Percentiles rank a stretch among this genome's conserved stretches.
phyloP scores from a whole-genome alignment of 495 filamentous ascomycete genomes.

The Xylaria sp. region DNA sequence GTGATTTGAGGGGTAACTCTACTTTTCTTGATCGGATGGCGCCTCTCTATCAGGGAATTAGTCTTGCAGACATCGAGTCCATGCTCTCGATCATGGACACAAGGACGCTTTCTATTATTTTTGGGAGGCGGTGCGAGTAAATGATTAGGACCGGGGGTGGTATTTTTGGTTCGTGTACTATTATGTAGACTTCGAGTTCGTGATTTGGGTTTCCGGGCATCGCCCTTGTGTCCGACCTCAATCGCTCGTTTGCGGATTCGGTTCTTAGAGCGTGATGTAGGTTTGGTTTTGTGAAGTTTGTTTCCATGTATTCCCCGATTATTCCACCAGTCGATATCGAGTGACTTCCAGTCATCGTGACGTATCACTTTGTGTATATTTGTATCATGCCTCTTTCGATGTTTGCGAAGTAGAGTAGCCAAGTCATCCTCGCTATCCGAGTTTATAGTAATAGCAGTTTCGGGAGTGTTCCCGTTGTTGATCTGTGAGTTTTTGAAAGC shows the following conservation, averaged over 20 bases:
- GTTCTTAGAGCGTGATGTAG: background rate
- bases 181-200: background rate
- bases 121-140: background rate
- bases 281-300: background rate
- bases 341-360: slow-evolving; percentile 11
- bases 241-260: background rate
- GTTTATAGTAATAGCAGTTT: background rate
- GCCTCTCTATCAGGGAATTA: background rate
- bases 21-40: background rate
- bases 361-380: background rate
- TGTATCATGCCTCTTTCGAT: background rate
- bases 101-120: background rate
- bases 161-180: background rate
- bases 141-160: background rate
- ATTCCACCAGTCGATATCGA: background rate
- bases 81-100: background rate
- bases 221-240: background rate
- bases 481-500: background rate
- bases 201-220: background rate
- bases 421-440: slow-evolving; percentile 10
- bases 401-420: background rate
- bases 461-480: background rate
- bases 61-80: background rate
- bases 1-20: background rate
- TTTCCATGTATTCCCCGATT: background rate